Conservation (phyloP, 2,329 filamentous ascomycete species). For the Thielaviopsis punctulata region DNA sequence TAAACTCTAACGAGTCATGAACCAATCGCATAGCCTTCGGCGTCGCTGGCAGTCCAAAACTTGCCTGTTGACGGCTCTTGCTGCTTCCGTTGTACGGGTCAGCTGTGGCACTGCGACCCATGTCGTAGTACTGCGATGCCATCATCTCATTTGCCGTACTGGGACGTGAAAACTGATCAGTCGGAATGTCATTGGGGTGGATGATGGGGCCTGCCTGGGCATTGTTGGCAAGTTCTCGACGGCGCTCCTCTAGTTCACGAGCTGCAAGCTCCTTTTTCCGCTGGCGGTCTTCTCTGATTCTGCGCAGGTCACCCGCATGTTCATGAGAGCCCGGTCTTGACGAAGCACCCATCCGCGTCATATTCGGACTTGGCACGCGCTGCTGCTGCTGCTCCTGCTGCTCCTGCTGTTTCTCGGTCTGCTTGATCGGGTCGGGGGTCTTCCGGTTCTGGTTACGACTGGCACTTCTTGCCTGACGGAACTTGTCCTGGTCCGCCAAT, state of each 20-base stretch:
- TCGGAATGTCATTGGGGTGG: conserved; percentile 44
- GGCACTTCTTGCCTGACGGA: conserved; percentile 36
- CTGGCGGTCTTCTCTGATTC: conserved; percentile 42
- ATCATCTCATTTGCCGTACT: conserved; percentile 16
- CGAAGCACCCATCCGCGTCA: conserved; percentile 7
- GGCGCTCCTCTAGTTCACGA: conserved; percentile 73
- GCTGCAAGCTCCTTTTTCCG: conserved; percentile 59
- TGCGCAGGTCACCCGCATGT: conserved; percentile 35
- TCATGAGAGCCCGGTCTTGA: conserved; percentile 26
- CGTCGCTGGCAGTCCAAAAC: conserved; percentile 72
- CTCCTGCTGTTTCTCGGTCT: conserved; percentile 15
- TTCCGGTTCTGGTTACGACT: conserved; percentile 23
- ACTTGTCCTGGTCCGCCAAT: conserved; percentile 34
- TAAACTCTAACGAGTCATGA: conserved; percentile 33
- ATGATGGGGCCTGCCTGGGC: conserved; percentile 67
- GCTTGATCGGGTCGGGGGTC: conserved; percentile 14
- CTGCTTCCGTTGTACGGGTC: conserved; percentile 39
- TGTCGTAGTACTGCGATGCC: conserved; percentile 25
- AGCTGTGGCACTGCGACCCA: conserved; percentile 46
- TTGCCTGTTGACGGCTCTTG: conserved; percentile 27
- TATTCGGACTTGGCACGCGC: background rate
- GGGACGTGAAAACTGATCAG: conserved; percentile 16
- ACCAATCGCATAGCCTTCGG: conserved; percentile 80
- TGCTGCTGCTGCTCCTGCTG: background rate
- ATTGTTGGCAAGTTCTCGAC: conserved; percentile 64